Evolutionary conservation across 2,329 filamentous ascomycete genomes (phyloP), one percentile per base, ranked within the genome.

Genomic region (Xylaria sp.): DNA sequence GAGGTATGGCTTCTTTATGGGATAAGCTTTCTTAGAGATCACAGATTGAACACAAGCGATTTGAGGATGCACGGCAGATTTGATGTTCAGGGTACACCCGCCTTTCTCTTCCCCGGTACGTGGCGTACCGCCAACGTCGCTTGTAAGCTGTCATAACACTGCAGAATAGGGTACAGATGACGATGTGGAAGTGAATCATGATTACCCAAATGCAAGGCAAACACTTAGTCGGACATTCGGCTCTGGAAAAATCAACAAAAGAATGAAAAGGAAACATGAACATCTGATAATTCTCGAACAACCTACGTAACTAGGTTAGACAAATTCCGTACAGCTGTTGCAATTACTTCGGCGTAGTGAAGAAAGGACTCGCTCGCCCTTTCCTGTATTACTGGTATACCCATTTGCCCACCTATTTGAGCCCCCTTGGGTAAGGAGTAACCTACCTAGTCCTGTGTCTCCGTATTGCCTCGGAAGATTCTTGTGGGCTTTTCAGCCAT

Each of bases 391-490:
- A 55, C 41, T 18, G 13, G 1, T 31, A 67, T 55, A 15, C 55
- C 59, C 41, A 2, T 44, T 15, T 34, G 4, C 23, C 10, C 48
- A 46, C n/a, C 39, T 20, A 41, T 3, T 10, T 15, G 23, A 28
- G 28, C 28, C 5, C 5, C 28, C 3, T 2, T 28, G 28, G 28
- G 3, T 28, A 28, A 28, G 28, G 2, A 28, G 28, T 28, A 28
- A 28, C 28, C 28, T 28, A 28, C 28, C 2, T 10, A 39, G n/a
- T 37, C 10, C 15, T 25, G 54, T 28, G 39, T 18, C 34, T 15
- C 23, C 55, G 54, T 56, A 20, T n/a, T 15, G 28, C 52, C 65
- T 62, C 68, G 68, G 68, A 71, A 41, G 31, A 69, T 63, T 67
- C 62, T 20, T 31, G 31, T 54, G 59, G 54, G 63, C 54, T 51